Base-by-base conservation (phyloP, 1,139 yeast species). In the Candida neerlandica region DNA sequence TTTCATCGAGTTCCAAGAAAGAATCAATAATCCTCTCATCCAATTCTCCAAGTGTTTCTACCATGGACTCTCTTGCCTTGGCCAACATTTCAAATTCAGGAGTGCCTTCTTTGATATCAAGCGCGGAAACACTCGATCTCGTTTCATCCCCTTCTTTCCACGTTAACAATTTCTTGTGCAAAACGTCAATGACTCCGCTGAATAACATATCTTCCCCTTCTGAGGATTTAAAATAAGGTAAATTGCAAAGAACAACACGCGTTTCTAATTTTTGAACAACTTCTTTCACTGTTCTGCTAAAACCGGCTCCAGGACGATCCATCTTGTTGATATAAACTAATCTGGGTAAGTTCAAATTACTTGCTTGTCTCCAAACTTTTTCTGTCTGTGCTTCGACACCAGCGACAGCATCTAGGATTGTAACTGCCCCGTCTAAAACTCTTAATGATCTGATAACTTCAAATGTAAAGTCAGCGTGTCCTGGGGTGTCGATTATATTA, bases 301-400 rank as follows among this genome's bases (percentile, higher is more conserved):
- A 94, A 0, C 97, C 97, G 0, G 98, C 97, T 12, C 99, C 99
- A 15, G 85, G 87, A 51, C 98, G 78, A 69, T 94, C 99, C 99
- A 94, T 92, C 65, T 94, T 94, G 66, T 94, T 94, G 37, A 94
- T 81, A 63, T 84, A 95, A 7, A 91, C 84, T 14, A 94, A 71
- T 48, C 82, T 80, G 0, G 99, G 98, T 47, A 89, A 81, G 1
- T 68, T 68, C 53, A 89, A 73, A 26, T 78, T 80, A 38, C 73
- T 73, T 1, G 97, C 94, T 65, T 92, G 97, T 58, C 80, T 82
- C 98, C 98, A 94, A 1, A 94, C 98, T 62, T 91, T 92, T 64
- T 92, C 97, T 0, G 99, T 94, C 64, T 95, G 98, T 0, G 99
- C 96, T 62, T 94, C 99, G 0, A 94, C 99, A 12, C 99, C 99